Evolutionary conservation across 2,329 filamentous ascomycete species (phyloP).

Genomic region (Karstenula rhodostoma): DNA sequence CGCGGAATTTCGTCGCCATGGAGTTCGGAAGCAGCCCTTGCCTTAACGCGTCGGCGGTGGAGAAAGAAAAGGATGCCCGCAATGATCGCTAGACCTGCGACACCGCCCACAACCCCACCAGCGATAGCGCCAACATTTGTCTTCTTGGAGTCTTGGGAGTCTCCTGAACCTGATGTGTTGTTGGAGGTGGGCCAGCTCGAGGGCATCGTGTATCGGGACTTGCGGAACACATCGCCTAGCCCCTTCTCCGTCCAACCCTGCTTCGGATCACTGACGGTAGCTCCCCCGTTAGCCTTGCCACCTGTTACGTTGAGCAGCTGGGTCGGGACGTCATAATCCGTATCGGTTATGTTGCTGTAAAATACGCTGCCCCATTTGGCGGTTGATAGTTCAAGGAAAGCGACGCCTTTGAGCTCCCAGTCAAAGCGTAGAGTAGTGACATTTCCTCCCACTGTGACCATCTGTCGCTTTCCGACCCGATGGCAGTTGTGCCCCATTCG

Average conservation of each 20-base stretch:
- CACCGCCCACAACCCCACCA: conserved; percentile 28
- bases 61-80: conserved; percentile 19
- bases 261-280: conserved; percentile 28
- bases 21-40: conserved; percentile 21
- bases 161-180: conserved; percentile 1
- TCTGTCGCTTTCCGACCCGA: conserved; percentile 48
- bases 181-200: conserved; percentile 17
- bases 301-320: conserved; percentile 18
- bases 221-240: conserved; percentile 24
- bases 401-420: conserved; percentile 32
- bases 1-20: conserved; percentile 10
- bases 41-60: conserved; percentile 17
- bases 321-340: conserved; percentile 19
- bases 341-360: conserved; percentile 14
- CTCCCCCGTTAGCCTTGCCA: conserved; percentile 23
- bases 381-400: conserved; percentile 23
- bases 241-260: conserved; percentile 24
- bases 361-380: conserved; percentile 28
- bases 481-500: conserved; percentile 55
- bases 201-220: conserved; percentile 19
- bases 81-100: conserved; percentile 25
- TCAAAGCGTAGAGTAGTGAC: conserved; percentile 26
- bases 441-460: conserved; percentile 54
- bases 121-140: conserved; percentile 24
- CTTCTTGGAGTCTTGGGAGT: conserved; percentile 5